These are phyloP conservation scores for Globisporangium spinosum DNA, from an alignment of 352 stramenopile species.

Conservation along the genomic window DNA sequence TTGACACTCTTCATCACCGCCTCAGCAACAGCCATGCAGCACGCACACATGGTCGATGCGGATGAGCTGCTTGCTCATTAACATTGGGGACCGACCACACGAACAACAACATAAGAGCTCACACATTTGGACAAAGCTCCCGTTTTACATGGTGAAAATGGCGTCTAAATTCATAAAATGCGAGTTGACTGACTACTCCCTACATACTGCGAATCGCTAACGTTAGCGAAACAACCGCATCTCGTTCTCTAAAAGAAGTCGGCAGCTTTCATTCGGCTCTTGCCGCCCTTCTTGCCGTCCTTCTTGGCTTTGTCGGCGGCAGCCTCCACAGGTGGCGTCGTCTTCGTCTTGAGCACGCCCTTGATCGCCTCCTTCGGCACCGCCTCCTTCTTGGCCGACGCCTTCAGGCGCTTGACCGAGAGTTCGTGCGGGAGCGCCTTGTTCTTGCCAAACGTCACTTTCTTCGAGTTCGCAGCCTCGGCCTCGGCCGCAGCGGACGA, in stretches of 20 bases:
- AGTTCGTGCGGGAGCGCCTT: constrained; percentile 72
- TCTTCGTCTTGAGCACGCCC: constrained; percentile 72
- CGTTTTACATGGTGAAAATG: constrained; percentile 10
- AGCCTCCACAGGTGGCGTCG: constrained; percentile 16
- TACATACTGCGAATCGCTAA: background rate
- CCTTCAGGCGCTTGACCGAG: constrained; percentile 81
- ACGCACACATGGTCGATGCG: too few species aligned
- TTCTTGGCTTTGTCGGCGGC: constrained; percentile 39
- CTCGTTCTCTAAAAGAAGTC: constrained; percentile 59
- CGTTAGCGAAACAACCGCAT: background rate
- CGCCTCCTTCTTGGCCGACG: constrained; percentile 60
- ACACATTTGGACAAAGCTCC: background rate
- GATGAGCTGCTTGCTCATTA: too few species aligned
- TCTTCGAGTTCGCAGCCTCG: constrained; percentile 45
- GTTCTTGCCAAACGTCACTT: constrained; percentile 87
- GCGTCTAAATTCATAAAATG: constrained; percentile 10
- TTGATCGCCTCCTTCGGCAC: constrained; percentile 63
- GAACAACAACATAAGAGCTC: too few species aligned
- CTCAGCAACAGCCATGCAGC: too few species aligned
- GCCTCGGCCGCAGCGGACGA: constrained; percentile 27
- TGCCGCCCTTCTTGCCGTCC: constrained; percentile 31
- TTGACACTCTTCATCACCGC: too few species aligned
- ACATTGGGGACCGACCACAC: too few species aligned
- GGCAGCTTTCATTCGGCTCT: constrained; percentile 57
- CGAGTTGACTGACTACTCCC: background rate